Conservation (phyloP, 495 filamentous ascomycete genomes). For the Paragyromitra xinjiangensis region DNA sequence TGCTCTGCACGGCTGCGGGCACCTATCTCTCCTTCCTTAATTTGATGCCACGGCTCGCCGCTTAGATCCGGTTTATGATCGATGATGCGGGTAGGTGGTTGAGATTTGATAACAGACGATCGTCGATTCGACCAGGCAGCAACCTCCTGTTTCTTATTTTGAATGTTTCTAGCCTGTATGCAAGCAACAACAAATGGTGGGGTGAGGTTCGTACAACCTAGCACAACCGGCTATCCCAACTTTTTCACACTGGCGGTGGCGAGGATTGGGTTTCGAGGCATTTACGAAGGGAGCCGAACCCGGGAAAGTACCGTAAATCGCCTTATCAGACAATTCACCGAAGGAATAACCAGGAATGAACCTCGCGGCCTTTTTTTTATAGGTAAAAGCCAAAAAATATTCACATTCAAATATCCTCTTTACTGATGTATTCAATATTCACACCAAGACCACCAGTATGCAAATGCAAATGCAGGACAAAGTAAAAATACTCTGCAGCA, state of each 20-base stretch:
- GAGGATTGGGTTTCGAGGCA: neutral
- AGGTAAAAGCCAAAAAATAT: neutral
- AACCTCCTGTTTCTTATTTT: neutral
- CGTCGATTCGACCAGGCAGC: conserved; percentile 8
- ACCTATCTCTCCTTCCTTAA: neutral
- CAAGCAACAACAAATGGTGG: neutral
- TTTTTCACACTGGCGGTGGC: neutral
- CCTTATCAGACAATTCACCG: neutral
- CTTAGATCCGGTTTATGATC: neutral
- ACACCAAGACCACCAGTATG: neutral
- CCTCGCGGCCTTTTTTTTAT: neutral
- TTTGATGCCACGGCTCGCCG: neutral
- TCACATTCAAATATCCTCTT: conserved; percentile 4
- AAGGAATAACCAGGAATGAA: neutral
- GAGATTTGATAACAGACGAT: conserved; percentile 7
- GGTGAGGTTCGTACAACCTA: neutral
- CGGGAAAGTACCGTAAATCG: neutral
- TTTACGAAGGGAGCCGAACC: neutral
- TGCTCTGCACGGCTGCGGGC: neutral
- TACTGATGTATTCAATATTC: conserved; percentile 11
- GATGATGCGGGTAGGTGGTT: conserved; percentile 9
- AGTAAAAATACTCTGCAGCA: neutral
- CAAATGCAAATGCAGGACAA: conserved; percentile 7
- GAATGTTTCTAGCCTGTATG: conserved; percentile 10
- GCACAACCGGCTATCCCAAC: neutral